Evolutionary conservation across 2,329 filamentous ascomycete species (phyloP), one percentile per base, ranked within the genome.

Genomic region (Pyricularia grisea): DNA sequence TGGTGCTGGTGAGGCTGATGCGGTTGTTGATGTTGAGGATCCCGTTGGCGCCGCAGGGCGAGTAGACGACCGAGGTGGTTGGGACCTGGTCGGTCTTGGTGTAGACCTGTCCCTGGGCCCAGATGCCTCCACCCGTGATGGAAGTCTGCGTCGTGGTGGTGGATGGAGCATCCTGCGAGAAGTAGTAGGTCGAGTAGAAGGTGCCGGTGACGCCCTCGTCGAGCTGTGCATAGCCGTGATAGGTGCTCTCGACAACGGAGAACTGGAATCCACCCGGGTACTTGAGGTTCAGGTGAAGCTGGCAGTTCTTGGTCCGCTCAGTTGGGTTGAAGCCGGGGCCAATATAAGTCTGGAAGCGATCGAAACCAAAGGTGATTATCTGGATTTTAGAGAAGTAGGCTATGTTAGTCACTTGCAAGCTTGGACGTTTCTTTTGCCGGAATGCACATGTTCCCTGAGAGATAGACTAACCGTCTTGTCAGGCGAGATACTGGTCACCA

Each of bases 11-110:
- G 65, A 82, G 75, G 23, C 78, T 77, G 67, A 82, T 80, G 71
- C 81, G 79, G 77, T 82, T 82, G 76, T 82, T 82, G 74, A 82
- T 76, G 75, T 82, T 82, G 73, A 83, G 79, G 71, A 83, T 81
- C 67, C 81, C 81, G 66, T 73, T 78, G 70, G 79, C 79, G 69
- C 81, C 81, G 74, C 81, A 82, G 4, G 81, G 81, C 68, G 80
- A 80, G 76, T 76, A 82, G 75, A 82, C 81, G 73, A 81, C 74
- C 68, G 79, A 79, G 20, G 80, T 79, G 1, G 81, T 82, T 33
- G 81, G 80, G 42, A 83, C 74, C 71, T 77, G 74, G 74, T 83
- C 81, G 70, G 78, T 74, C 77, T 82, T 82, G 71, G 81, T 83
- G 77, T 82, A 82, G 20, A 82, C 81, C 75, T 82, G 78, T 69